Conservation (phyloP, 192 early-diverging fungal species). For the Chytriomyces confervae region DNA sequence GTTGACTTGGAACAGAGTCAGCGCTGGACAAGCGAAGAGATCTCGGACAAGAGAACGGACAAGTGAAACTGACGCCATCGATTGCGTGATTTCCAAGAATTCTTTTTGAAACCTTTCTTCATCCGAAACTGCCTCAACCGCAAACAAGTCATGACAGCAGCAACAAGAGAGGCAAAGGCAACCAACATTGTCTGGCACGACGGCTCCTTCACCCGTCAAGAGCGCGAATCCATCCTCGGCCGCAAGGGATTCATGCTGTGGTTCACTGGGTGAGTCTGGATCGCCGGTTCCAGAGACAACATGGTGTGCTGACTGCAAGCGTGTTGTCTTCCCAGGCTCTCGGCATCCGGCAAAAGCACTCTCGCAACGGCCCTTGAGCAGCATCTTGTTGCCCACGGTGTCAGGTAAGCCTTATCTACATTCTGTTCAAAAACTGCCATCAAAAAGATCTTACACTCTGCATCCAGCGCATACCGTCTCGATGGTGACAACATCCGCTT, state of each 20-base stretch:
- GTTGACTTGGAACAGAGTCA: too few species aligned
- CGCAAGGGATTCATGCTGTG: slow-evolving; percentile 89
- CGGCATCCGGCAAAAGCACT: slow-evolving; percentile 94
- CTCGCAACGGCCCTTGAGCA: slow-evolving; percentile 90
- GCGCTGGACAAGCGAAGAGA: too few species aligned
- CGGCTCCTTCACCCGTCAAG: slow-evolving; percentile 73
- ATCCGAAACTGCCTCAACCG: background rate
- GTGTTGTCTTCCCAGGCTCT: slow-evolving; percentile 56
- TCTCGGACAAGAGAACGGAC: too few species aligned
- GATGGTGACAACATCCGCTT: slow-evolving; percentile 99
- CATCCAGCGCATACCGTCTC: slow-evolving; percentile 77
- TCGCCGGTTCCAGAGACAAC: background rate
- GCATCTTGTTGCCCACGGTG: slow-evolving; percentile 73
- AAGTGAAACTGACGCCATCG: too few species aligned
- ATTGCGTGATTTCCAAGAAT: too few species aligned
- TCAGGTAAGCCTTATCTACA: slow-evolving; percentile 29
- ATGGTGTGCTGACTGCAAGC: background rate
- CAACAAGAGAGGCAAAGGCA: slow-evolving; percentile 36
- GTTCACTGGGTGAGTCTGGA: slow-evolving; percentile 72
- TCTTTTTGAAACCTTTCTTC: too few species aligned
- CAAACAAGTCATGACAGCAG: background rate
- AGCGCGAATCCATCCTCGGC: slow-evolving; percentile 72
- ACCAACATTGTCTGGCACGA: slow-evolving; percentile 94
- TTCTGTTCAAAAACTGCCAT: background rate
- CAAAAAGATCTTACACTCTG: background rate